Evolutionary conservation across 257 asterid genomes (phyloP).

Genomic region (Nicotiana otophora): DNA sequence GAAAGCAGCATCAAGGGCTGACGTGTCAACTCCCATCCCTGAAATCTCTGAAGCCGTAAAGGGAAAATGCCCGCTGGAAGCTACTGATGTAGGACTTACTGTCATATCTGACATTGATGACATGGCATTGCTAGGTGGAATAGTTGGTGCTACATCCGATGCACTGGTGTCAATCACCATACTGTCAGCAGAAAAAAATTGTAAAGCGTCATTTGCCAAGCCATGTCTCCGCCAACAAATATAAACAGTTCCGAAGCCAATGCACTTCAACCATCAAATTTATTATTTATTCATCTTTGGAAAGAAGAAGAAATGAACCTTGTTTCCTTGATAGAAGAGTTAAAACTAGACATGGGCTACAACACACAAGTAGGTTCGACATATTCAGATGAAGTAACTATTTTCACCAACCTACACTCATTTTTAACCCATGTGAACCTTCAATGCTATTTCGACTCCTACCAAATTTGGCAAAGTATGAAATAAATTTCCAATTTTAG

Average conservation of each 20-base stretch:
- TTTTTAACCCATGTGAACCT: neutral
- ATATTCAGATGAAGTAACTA: neutral
- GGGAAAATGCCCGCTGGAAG: conserved; percentile 90
- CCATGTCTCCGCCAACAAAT: neutral
- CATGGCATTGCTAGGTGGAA: conserved; percentile 63
- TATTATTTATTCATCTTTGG: neutral
- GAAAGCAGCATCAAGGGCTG: conserved; percentile 80
- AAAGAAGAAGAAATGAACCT: neutral
- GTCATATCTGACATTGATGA: conserved; percentile 81
- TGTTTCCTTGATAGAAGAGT: neutral
- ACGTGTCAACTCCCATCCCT: conserved; percentile 76
- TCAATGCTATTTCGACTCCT: neutral
- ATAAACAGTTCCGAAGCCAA: neutral
- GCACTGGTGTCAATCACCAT: conserved; percentile 58
- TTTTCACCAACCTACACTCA: neutral
- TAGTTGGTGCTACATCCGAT: conserved; percentile 48
- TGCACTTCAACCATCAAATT: neutral
- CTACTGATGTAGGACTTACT: conserved; percentile 86
- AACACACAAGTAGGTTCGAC: neutral
- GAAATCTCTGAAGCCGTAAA: conserved; percentile 81
- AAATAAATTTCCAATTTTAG: neutral
- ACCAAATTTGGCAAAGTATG: neutral
- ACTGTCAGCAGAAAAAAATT: conserved; percentile 22
- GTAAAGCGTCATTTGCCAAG: neutral
- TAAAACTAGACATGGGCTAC: neutral